These are phyloP conservation scores for Takashimella tepidaria DNA, from an alignment of 1,284 basidiomycete genomes.

Conservation along the genomic window DNA sequence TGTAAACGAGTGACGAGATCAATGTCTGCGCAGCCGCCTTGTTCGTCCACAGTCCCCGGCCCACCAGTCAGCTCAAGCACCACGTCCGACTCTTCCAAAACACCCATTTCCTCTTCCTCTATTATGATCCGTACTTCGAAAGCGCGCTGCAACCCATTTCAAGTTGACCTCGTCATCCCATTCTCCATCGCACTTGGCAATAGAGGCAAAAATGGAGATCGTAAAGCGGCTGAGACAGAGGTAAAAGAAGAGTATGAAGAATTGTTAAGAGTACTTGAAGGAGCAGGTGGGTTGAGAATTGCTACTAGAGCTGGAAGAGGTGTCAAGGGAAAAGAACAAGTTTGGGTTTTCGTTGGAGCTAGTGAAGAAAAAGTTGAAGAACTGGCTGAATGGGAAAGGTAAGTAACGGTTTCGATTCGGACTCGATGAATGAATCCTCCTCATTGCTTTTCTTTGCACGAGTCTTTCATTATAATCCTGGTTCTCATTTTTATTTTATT, in stretches of 20 bases:
- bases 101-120: slow-evolving; percentile 3
- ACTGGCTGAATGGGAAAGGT: slow-evolving; percentile 72
- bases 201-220: slow-evolving; percentile 12
- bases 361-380: slow-evolving; percentile 58
- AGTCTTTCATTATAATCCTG: too few relatives aligned
- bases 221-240: slow-evolving; percentile 22
- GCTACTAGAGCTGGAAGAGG: slow-evolving; percentile 27
- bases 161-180: slow-evolving; percentile 44
- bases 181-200: slow-evolving; percentile 23
- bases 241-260: slow-evolving; percentile 34
- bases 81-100: slow-evolving; percentile 12
- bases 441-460: too few relatives aligned
- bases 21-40: slow-evolving; percentile 21
- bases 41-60: slow-evolving; percentile 27
- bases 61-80: slow-evolving; percentile 29
- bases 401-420: slow-evolving; percentile 34
- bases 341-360: slow-evolving; percentile 75
- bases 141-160: slow-evolving; percentile 33
- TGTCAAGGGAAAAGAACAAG: slow-evolving; percentile 57
- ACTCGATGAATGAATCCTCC: too few relatives aligned
- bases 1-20: slow-evolving; percentile 26
- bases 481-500: too few relatives aligned
- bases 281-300: slow-evolving; percentile 36
- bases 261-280: slow-evolving; percentile 33
- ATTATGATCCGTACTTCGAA: too few relatives aligned